Evolutionary conservation across 768 basidiomycete genomes (phyloP).

Genomic region (Amanita phalloides): DNA sequence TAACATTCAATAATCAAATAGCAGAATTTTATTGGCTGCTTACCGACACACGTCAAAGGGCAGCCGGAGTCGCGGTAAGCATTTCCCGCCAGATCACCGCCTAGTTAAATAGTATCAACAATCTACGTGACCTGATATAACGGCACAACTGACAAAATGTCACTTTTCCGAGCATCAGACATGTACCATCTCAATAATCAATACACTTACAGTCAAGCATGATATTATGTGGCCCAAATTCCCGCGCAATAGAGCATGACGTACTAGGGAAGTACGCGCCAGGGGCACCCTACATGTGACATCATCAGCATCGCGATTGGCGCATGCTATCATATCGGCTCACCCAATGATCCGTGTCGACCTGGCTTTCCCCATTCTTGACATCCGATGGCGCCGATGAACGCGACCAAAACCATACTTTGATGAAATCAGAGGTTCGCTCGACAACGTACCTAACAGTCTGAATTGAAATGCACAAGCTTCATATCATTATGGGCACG

Average conservation of each 20-base stretch:
- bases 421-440: constrained; percentile 44
- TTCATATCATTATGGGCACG: constrained; percentile 3
- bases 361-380: constrained; percentile 22
- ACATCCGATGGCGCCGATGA: constrained; percentile 35
- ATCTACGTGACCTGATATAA: not conserved
- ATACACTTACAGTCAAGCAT: constrained; percentile 42
- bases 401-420: constrained; percentile 66
- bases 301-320: not conserved
- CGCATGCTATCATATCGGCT: constrained; percentile 4
- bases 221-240: constrained; percentile 51
- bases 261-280: constrained; percentile 50
- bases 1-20: not conserved
- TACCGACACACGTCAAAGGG: constrained; percentile 41
- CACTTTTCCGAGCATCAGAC: constrained; percentile 18
- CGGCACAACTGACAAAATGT: constrained; percentile 44
- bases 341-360: constrained; percentile 48
- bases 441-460: constrained; percentile 48
- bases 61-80: constrained; percentile 38
- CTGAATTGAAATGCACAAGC: not conserved
- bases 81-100: constrained; percentile 49
- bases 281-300: constrained; percentile 37
- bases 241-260: constrained; percentile 41
- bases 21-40: constrained; percentile 9
- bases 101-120: constrained; percentile 15
- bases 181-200: no score